Base-by-base conservation (phyloP, 768 basidiomycete genomes). In the Pulveroboletus sp. region DNA sequence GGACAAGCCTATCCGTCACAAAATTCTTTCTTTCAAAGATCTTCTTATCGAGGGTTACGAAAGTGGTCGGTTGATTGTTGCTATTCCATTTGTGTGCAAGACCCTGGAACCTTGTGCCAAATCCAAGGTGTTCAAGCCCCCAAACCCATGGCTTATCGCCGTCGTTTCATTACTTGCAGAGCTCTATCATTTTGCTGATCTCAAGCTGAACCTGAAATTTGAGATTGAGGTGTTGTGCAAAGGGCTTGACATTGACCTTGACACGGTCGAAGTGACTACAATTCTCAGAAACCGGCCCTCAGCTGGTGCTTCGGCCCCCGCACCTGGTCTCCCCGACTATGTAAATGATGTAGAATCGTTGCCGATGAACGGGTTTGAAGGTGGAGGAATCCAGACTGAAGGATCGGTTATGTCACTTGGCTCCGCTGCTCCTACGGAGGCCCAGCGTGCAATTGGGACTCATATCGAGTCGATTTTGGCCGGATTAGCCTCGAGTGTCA, bases 141-240 rank as follows among this genome's bases (percentile, higher is more conserved):
- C 96, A 24, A 99, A 97, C 67, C 96, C 96, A 2, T 99, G 96
- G 96, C 71, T 99, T 43, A 94, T 97, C 87, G 94, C 89, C 0
- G 89, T 99, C 55, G 76, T 98, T 60, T 83, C 87, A 57, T 76
- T 98, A 38, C 80, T 98, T 39, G 89, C 84, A 39, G 96, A 99
- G 66, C 79, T 99, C n/a, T 98, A 99, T 68, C 90, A 94, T 65
- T 94, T 86, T 60, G 95, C 93, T 5, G 94, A 98, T 59, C 77
- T 98, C 54, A 95, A 95, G 71, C 75, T 98, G 48, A 96, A 97
- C 65, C 79, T 93, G 65, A 98, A 97, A 70, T 99, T 99, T 63
- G 96, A 98, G 71, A 98, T 99, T 47, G 96, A 99, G 69, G 85
- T 97, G 35, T 73, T 98, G 17, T 98, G 95, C 78, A 94, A 93